Percentiles rank a stretch among this genome's conserved stretches.
phyloP scores from a whole-genome alignment of 139 green algal species.

The Chlorella sp. region DNA sequence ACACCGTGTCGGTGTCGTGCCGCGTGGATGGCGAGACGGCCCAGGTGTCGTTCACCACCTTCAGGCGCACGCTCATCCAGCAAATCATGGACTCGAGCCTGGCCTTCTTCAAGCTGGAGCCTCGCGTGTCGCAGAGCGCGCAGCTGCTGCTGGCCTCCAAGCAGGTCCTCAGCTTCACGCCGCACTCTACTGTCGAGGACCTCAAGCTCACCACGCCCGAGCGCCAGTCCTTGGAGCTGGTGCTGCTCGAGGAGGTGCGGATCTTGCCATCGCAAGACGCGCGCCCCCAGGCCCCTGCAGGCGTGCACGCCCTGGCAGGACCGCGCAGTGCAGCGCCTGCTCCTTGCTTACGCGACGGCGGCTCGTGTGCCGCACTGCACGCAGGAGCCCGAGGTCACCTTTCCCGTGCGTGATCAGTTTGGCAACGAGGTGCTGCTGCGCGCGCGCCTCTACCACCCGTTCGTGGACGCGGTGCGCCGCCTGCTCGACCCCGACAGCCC shows the following conservation, averaged over 20 bases:
- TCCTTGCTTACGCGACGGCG: neutral
- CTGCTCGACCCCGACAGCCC: neutral
- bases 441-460: slow-evolving; percentile 9
- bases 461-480: slow-evolving; percentile 8
- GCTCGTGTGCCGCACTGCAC: neutral
- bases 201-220: slow-evolving; percentile 5
- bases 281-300: too few species aligned
- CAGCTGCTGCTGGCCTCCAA: slow-evolving; percentile 7
- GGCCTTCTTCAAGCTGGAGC: slow-evolving; percentile 11
- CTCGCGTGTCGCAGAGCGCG: neutral
- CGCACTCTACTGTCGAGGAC: slow-evolving; percentile 8
- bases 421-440: slow-evolving; percentile 6
- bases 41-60: slow-evolving; percentile 2
- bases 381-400: slow-evolving; percentile 14
- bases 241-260: slow-evolving; percentile 2
- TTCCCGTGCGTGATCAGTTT: slow-evolving; percentile 8
- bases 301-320: neutral
- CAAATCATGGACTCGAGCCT: slow-evolving; percentile 14
- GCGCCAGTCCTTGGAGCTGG: slow-evolving; percentile 11
- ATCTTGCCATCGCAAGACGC: neutral
- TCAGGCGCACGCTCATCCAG: slow-evolving; percentile 9
- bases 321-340: too few species aligned
- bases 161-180: slow-evolving; percentile 8
- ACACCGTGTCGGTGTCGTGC: slow-evolving; percentile 3
- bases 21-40: slow-evolving; percentile 3